These are phyloP conservation scores for Sporodiniella umbellata DNA, from an alignment of 371 early-diverging fungal species.

Conservation along the genomic window DNA sequence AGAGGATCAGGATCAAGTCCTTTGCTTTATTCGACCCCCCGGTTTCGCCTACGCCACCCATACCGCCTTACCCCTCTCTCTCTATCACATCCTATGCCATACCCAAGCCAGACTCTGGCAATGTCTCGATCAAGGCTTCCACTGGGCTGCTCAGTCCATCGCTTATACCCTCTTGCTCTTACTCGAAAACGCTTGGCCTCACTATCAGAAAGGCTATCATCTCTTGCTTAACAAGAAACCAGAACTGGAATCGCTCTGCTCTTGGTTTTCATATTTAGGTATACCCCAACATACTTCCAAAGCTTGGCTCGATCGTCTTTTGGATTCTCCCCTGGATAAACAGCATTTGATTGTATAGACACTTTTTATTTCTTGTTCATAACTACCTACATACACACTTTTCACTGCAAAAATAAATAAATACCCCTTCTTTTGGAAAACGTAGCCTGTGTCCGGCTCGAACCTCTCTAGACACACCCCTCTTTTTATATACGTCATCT, in stretches of 20 bases:
- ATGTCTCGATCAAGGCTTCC: constrained; percentile 17
- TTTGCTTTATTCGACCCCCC: constrained; percentile 13
- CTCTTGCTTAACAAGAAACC: constrained; percentile 7
- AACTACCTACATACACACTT: too few species aligned
- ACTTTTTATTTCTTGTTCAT: too few species aligned
- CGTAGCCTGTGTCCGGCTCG: too few species aligned
- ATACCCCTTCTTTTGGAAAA: too few species aligned
- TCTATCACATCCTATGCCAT: neutral
- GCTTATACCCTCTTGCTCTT: constrained; percentile 8
- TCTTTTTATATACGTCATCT: too few species aligned
- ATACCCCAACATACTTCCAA: constrained; percentile 7
- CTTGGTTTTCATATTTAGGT: constrained; percentile 10
- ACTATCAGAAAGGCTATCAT: constrained; percentile 1
- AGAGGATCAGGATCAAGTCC: constrained; percentile 7
- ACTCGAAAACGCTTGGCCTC: constrained; percentile 7
- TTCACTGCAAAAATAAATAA: too few species aligned
- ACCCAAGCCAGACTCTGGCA: constrained; percentile 16
- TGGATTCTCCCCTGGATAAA: constrained; percentile 8
- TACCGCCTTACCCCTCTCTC: neutral
- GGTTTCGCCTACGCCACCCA: neutral
- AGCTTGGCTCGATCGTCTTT: constrained; percentile 8
- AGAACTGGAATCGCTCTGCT: constrained; percentile 9
- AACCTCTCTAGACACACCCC: too few species aligned
- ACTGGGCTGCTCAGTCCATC: constrained; percentile 5
- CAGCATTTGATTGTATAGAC: neutral